Conservation (phyloP, 805 yeast species). For the Metschnikowia matae region DNA sequence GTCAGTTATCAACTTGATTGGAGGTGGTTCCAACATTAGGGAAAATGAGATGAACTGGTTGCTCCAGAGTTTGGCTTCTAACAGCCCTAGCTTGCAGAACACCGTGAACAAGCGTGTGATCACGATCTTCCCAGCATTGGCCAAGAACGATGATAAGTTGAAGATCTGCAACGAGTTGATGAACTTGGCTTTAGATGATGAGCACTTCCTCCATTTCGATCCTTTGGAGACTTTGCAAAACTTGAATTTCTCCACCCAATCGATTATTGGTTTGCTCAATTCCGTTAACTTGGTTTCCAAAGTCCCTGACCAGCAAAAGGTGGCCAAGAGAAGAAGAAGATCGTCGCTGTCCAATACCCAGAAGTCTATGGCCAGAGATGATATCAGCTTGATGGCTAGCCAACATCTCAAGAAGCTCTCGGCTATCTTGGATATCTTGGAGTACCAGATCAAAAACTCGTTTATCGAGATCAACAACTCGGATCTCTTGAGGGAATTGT, state of each 20-base stretch:
- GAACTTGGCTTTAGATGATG: conserved; percentile 51
- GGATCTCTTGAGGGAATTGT: conserved; percentile 47
- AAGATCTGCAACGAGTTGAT: conserved; percentile 46
- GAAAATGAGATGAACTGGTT: conserved; percentile 57
- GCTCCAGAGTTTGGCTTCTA: conserved; percentile 40
- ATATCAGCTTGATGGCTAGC: conserved; percentile 71
- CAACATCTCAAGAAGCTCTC: conserved; percentile 75
- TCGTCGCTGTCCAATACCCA: conserved; percentile 66
- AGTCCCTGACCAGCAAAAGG: conserved; percentile 46
- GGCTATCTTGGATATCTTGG: conserved; percentile 73
- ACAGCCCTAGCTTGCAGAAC: conserved; percentile 29
- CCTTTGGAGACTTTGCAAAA: conserved; percentile 49
- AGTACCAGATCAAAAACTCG: conserved; percentile 40
- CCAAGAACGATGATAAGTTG: conserved; percentile 50
- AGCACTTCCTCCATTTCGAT: conserved; percentile 26
- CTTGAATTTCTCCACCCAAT: conserved; percentile 48
- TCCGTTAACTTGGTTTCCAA: conserved; percentile 53
- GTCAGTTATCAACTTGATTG: conserved; percentile 54
- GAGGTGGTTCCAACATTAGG: conserved; percentile 24
- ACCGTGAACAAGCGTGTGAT: conserved; percentile 49
- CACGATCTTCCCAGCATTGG: conserved; percentile 54
- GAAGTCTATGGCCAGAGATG: conserved; percentile 69
- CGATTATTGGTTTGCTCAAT: conserved; percentile 57
- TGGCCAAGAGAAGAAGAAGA: conserved; percentile 72
- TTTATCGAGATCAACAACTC: conserved; percentile 34